Percentiles rank a stretch among this genome's conserved stretches.
phyloP scores from a whole-genome alignment of 495 filamentous ascomycete genomes.

The Annulohypoxylon maeteangense region DNA sequence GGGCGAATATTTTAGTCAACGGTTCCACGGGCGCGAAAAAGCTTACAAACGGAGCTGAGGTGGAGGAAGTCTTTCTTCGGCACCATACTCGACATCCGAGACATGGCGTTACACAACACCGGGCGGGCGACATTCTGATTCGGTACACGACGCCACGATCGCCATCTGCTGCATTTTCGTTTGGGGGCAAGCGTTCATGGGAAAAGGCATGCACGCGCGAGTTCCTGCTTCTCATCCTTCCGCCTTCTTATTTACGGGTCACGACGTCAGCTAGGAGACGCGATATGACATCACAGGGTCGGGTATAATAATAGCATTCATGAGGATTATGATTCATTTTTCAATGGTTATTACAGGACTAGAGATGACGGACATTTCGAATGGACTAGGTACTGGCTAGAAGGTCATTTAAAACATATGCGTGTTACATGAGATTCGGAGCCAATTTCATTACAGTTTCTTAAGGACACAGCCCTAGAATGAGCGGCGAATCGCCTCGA shows the following conservation, averaged over 20 bases:
- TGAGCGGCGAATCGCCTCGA: neutral
- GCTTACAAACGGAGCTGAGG: neutral
- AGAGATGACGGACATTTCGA: neutral
- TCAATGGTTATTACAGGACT: neutral
- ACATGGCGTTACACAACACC: constrained; percentile 11
- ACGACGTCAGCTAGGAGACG: neutral
- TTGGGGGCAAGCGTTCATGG: neutral
- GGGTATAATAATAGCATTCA: neutral
- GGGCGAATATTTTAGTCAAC: neutral
- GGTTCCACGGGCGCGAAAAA: constrained; percentile 1
- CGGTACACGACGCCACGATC: constrained; percentile 20
- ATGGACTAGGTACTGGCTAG: neutral
- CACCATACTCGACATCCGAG: neutral
- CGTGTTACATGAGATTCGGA: neutral
- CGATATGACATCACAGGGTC: neutral
- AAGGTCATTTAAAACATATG: neutral
- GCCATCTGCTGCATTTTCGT: neutral
- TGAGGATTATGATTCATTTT: neutral
- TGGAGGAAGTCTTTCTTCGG: constrained; percentile 5
- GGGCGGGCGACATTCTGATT: constrained; percentile 2
- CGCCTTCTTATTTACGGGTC: neutral
- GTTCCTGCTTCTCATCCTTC: constrained; percentile 1
- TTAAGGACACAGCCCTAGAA: constrained; percentile 9
- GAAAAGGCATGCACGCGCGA: constrained; percentile 7
- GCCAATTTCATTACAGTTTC: neutral